Conservation (phyloP, 208 protist species). For the Trypanosoma caninum region DNA sequence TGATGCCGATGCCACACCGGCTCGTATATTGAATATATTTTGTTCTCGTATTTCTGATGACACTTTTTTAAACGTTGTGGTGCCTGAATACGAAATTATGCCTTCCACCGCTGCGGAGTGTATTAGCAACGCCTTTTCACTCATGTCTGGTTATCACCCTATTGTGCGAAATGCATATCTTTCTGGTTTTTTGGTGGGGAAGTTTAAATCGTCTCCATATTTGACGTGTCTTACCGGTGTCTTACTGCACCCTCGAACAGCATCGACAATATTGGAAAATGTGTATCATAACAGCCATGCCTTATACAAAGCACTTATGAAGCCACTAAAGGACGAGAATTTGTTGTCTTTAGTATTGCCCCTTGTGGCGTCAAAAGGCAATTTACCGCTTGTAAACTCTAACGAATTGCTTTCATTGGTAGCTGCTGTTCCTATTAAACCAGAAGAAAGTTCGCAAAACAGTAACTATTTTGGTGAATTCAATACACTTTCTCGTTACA, state of each 20-base stretch:
- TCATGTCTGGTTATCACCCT: constrained; percentile 66
- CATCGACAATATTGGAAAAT: constrained; percentile 57
- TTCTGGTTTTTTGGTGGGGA: constrained; percentile 38
- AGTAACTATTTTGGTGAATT: too few species aligned
- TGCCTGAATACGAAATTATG: constrained; percentile 73
- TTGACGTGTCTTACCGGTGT: constrained; percentile 69
- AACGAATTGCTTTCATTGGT: constrained; percentile 72
- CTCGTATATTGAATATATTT: constrained; percentile 78
- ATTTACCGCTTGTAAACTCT: constrained; percentile 67
- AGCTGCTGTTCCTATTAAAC: constrained; percentile 12
- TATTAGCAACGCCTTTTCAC: constrained; percentile 62
- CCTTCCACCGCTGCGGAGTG: constrained; percentile 70
- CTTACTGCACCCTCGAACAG: constrained; percentile 67
- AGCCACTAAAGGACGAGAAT: constrained; percentile 55
- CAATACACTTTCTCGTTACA: too few species aligned
- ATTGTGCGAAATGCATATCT: constrained; percentile 47
- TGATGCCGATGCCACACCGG: constrained; percentile 30
- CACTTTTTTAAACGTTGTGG: constrained; percentile 55
- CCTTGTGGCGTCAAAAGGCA: constrained; percentile 32
- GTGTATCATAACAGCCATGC: constrained; percentile 58
- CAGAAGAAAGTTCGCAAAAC: background rate
- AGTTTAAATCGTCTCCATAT: constrained; percentile 57
- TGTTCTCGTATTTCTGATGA: constrained; percentile 47
- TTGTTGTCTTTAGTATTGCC: constrained; percentile 54
- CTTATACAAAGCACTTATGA: constrained; percentile 70